Conservation (phyloP, 208 protist species). For the Tritrichomonas musculus region DNA sequence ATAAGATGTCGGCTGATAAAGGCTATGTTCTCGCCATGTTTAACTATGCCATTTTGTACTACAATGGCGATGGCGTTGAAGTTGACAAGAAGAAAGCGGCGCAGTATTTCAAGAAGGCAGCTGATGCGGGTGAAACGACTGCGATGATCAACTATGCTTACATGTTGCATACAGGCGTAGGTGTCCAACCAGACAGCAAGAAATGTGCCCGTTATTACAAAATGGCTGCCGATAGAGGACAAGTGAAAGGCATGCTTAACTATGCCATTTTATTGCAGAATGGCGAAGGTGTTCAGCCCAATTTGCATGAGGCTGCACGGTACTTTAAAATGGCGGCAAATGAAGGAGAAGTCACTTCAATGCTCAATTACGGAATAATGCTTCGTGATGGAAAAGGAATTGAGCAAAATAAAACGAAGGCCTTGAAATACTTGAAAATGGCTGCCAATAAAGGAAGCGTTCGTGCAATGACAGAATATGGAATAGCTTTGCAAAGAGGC, state of each 20-base stretch:
- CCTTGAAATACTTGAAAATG: not conserved
- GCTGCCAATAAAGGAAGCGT: not conserved
- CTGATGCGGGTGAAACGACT: not conserved
- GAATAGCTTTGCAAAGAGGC: not conserved
- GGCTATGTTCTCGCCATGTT: not conserved
- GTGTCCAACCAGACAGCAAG: not conserved
- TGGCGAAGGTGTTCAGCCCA: not conserved
- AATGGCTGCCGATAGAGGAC: not conserved
- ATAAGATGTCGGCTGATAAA: not conserved
- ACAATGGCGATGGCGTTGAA: not conserved
- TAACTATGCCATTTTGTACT: not conserved
- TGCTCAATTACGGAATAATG: not conserved
- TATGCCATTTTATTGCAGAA: not conserved
- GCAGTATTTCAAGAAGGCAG: not conserved
- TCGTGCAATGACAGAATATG: not conserved
- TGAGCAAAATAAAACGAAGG: not conserved
- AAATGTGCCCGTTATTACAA: not conserved
- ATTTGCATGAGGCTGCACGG: not conserved
- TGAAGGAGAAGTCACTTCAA: not conserved
- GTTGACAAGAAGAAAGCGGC: not conserved
- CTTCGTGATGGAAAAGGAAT: not conserved
- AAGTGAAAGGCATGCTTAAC: not conserved
- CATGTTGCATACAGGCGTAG: not conserved
- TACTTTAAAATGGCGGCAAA: not conserved
- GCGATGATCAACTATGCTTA: not conserved